These are phyloP conservation scores for Pseudogymnoascus destructans DNA, from an alignment of 2,329 filamentous ascomycete species.

Conservation along the genomic window DNA sequence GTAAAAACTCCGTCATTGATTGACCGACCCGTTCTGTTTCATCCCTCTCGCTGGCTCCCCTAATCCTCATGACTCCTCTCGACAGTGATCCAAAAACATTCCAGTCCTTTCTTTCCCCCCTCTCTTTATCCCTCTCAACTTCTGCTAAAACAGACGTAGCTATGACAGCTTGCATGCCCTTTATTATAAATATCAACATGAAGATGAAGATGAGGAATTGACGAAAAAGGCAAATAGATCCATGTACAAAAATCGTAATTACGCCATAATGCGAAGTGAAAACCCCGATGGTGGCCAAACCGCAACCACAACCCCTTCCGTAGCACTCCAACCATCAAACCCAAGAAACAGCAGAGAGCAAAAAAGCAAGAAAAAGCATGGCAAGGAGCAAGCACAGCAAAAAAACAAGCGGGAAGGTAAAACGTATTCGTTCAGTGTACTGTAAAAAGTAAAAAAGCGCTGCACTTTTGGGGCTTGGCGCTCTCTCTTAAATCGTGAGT, in stretches of 20 bases:
- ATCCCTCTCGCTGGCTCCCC: background rate
- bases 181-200: background rate
- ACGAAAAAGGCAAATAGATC: background rate
- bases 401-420: background rate
- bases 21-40: background rate
- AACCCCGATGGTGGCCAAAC: background rate
- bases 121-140: background rate
- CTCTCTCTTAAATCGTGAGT: background rate
- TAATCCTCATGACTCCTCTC: background rate
- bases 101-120: background rate
- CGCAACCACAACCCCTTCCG: background rate
- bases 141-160: background rate
- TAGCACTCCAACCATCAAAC: background rate
- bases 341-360: background rate
- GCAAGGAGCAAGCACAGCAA: background rate
- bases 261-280: background rate
- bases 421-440: background rate
- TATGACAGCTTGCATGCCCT: background rate
- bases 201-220: background rate
- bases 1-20: constrained; percentile 4
- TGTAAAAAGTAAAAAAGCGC: background rate
- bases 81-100: constrained; percentile 6
- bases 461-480: constrained; percentile 1
- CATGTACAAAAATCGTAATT: constrained; percentile 2
- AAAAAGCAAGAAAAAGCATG: background rate